Percentiles rank a stretch among this genome's conserved stretches.
These are phyloP conservation scores for Amoebophrya sp. DNA, from an alignment of 169 alveolate species.

Conservation along the genomic window DNA sequence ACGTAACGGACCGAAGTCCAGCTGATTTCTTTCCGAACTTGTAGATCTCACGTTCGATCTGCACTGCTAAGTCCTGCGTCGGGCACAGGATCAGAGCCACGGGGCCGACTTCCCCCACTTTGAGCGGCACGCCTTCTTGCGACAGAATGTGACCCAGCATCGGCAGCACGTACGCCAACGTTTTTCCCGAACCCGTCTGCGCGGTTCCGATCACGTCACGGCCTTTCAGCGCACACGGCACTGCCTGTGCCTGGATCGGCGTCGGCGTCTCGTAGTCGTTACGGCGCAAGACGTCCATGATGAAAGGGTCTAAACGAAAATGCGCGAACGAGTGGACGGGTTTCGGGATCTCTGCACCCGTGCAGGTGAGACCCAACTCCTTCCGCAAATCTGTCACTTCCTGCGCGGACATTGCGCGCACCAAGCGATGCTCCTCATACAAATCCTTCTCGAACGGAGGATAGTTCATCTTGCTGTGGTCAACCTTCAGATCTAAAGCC, in stretches of 20 bases:
- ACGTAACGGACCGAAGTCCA: slow-evolving; percentile 51
- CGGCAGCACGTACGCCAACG: not conserved
- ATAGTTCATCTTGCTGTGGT: not conserved
- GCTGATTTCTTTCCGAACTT: slow-evolving; percentile 21
- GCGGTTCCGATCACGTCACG: not conserved
- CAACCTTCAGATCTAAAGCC: not conserved
- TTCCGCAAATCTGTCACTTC: not conserved
- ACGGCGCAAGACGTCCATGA: not conserved
- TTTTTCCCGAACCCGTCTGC: not conserved
- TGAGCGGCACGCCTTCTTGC: not conserved
- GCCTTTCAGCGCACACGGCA: not conserved
- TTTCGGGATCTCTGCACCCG: not conserved
- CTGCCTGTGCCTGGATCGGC: not conserved
- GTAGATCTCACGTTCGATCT: slow-evolving; percentile 20
- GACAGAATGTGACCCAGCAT: not conserved
- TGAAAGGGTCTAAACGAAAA: not conserved
- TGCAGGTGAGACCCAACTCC: not conserved
- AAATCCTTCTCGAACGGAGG: not conserved
- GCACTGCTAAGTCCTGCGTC: slow-evolving; percentile 68
- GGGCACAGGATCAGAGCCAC: slow-evolving; percentile 54
- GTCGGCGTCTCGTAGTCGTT: not conserved
- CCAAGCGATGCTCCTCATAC: not conserved
- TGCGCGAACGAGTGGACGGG: not conserved
- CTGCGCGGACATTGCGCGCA: not conserved
- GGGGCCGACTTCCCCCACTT: not conserved